Evolutionary conservation across 2,329 filamentous ascomycete genomes (phyloP).

Genomic region (Myriosclerotinia duriaeana): DNA sequence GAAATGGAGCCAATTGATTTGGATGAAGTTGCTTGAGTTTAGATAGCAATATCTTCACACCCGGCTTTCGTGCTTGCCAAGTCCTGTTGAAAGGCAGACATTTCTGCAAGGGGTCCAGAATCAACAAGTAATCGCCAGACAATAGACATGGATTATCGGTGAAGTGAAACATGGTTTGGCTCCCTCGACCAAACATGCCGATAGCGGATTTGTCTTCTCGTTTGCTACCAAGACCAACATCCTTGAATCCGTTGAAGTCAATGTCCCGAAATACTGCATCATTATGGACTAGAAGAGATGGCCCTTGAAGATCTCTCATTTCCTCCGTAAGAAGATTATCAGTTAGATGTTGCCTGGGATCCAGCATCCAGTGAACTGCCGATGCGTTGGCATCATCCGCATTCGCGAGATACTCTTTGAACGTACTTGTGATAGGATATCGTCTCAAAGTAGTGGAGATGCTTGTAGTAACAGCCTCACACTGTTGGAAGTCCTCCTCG

Average conservation of each 20-base stretch:
- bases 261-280: conserved; percentile 39
- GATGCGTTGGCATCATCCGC: conserved; percentile 40
- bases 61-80: conserved; percentile 31
- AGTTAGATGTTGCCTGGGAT: conserved; percentile 31
- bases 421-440: conserved; percentile 40
- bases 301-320: conserved; percentile 37
- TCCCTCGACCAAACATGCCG: conserved; percentile 42
- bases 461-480: conserved; percentile 36
- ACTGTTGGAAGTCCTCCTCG: conserved; percentile 40
- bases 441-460: conserved; percentile 41
- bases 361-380: conserved; percentile 40
- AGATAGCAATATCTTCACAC: conserved; percentile 32
- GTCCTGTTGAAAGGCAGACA: conserved; percentile 31
- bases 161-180: conserved; percentile 44
- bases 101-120: conserved; percentile 40
- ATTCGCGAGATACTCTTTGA: conserved; percentile 43
- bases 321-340: conserved; percentile 33
- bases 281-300: conserved; percentile 41
- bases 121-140: conserved; percentile 39
- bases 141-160: conserved; percentile 42
- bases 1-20: conserved; percentile 33
- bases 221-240: conserved; percentile 42
- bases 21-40: conserved; percentile 30
- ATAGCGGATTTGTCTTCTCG: conserved; percentile 35
- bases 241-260: conserved; percentile 40